Evolutionary conservation across 2,329 filamentous ascomycete genomes (phyloP), one percentile per base, ranked within the genome.

Genomic region (Penicillium sp.): DNA sequence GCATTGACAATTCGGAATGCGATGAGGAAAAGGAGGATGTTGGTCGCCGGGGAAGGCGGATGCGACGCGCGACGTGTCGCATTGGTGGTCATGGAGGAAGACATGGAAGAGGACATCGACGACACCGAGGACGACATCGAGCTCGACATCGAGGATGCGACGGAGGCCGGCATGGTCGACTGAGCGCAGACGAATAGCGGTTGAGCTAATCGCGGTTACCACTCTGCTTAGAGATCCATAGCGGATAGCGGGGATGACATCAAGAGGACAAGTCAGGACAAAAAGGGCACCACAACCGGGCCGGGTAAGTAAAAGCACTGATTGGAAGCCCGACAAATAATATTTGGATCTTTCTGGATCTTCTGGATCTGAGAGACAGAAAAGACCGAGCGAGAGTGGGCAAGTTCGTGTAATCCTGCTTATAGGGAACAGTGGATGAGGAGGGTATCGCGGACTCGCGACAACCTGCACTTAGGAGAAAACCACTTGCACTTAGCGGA

Each of bases 1-100:
- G 90, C 86, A 75, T 96, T 96, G 69, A 89, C 71, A 59, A 93
- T 80, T 49, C 94, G 89, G 58, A 95, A 82, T 38, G 83, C 78
- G 60, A 96, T 45, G 16, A 79, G 68, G 49, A 69, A 70, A 21
- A 76, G 63, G 48, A 77, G 63, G 52, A 76, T 57, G 47, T 60
- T 62, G 39, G 51, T 43, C 31, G 55, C 24, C n/a, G 54, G 47
- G 34, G 44, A 42, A n/a, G 51, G 45, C 4, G 34, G 49, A 36
- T 46, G 58, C 51, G 42, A 54, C 51, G 42, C 51, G 44, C 50
- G 49, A 31, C 53, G 54, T 44, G 56, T 52, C 29, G 51, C 45
- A 43, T 28, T 52, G 24, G 48, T 44, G 33, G 48, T 42, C 36
- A 39, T 39, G 18, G 48, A 46, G 26, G 49, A 41, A 18, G 42